These are phyloP conservation scores for Picea sitchensis DNA, from an alignment of 75 land plant genomes.

Conservation along the genomic window DNA sequence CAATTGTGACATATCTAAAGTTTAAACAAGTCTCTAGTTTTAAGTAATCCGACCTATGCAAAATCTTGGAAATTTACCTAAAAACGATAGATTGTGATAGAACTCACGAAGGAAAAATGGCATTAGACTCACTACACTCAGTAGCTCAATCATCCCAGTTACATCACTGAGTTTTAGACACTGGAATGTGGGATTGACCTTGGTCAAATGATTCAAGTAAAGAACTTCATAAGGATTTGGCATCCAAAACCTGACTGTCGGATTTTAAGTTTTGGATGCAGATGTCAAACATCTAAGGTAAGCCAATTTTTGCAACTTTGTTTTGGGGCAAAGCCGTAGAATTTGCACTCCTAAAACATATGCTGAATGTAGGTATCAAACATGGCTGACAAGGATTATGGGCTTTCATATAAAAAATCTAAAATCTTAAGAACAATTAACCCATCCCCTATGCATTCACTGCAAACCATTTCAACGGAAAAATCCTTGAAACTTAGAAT, in stretches of 20 bases:
- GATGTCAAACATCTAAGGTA: not conserved
- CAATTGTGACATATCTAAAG: too few species aligned
- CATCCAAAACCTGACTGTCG: too few species aligned
- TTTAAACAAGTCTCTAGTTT: not conserved
- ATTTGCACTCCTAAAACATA: not conserved
- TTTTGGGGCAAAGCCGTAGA: not conserved
- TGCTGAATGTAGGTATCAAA: too few species aligned
- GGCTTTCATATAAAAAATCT: not conserved
- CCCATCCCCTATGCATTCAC: not conserved
- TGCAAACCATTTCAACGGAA: not conserved
- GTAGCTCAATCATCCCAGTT: not conserved
- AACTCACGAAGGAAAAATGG: not conserved
- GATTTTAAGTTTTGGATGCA: not conserved
- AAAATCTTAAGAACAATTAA: not conserved
- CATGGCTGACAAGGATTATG: too few species aligned
- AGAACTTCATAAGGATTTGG: too few species aligned
- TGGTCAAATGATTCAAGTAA: too few species aligned
- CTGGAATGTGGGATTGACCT: not conserved
- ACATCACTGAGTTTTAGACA: not conserved
- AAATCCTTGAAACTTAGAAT: too few species aligned
- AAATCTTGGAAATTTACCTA: not conserved
- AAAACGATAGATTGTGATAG: not conserved
- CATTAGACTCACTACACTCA: not conserved
- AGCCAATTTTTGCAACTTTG: not conserved
- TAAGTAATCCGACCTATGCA: not conserved